These are phyloP conservation scores for Globisporangium camurandrum DNA, from an alignment of 352 stramenopile species.

Conservation along the genomic window DNA sequence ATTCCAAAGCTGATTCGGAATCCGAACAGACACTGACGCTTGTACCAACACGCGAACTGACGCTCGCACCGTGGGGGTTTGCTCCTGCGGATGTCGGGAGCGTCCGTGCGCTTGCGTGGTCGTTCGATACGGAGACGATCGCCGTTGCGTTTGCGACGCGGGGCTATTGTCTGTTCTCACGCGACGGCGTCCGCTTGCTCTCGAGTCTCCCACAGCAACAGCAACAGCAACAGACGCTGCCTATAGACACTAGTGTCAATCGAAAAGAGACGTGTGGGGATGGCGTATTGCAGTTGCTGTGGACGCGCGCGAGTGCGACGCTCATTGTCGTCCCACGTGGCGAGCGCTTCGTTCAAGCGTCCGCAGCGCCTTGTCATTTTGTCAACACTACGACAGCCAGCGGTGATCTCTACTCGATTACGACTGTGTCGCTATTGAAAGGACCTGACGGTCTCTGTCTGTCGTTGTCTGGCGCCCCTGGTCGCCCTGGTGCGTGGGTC, in stretches of 20 bases:
- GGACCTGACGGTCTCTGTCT: slow-evolving; percentile 65
- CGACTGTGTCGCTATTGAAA: slow-evolving; percentile 49
- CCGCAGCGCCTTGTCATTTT: slow-evolving; percentile 20
- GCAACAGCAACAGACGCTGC: slow-evolving; percentile 22
- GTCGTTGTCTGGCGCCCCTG: slow-evolving; percentile 63
- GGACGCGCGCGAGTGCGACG: slow-evolving; percentile 50
- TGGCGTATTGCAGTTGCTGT: slow-evolving; percentile 51
- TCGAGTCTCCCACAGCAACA: slow-evolving; percentile 77
- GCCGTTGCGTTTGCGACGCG: slow-evolving; percentile 64
- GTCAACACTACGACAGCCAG: slow-evolving; percentile 12
- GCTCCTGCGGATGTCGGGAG: slow-evolving; percentile 35
- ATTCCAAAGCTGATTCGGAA: neutral
- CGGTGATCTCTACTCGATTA: slow-evolving; percentile 27
- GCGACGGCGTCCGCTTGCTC: slow-evolving; percentile 75
- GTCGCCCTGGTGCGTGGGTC: slow-evolving; percentile 72
- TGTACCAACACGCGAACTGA: slow-evolving; percentile 53
- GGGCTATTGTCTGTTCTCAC: slow-evolving; percentile 73
- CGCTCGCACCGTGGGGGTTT: slow-evolving; percentile 62
- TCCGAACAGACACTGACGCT: slow-evolving; percentile 23
- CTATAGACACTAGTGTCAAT: no score
- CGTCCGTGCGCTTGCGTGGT: slow-evolving; percentile 65
- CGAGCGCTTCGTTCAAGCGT: slow-evolving; percentile 26
- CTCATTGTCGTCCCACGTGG: slow-evolving; percentile 56
- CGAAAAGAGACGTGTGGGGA: slow-evolving; percentile 55
- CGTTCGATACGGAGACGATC: slow-evolving; percentile 44